A percentile compares a stretch with the other conserved stretches of the same genome.
Conservation (phyloP, 106 monocot genomes). For the Dioscorea alata region DNA sequence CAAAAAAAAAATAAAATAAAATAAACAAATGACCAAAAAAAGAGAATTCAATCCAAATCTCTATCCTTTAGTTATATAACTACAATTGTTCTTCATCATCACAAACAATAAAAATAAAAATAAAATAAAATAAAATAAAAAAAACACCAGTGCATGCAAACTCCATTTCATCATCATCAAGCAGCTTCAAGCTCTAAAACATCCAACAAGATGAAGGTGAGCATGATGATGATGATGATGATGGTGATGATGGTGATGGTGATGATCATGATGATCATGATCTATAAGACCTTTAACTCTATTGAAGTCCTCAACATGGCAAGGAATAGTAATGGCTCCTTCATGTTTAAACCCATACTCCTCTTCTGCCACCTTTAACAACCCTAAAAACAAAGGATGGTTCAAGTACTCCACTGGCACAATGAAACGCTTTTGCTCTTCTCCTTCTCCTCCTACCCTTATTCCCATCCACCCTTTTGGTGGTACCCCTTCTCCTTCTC, state of each 20-base stretch:
- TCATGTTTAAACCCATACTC: constrained; percentile 46
- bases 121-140: too few species aligned
- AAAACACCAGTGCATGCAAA: too few species aligned
- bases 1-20: too few species aligned
- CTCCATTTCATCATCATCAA: too few species aligned
- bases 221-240: not conserved
- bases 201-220: constrained; percentile 4
- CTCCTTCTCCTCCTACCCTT: constrained; percentile 38
- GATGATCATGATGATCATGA: not conserved
- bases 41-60: too few species aligned
- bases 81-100: too few species aligned
- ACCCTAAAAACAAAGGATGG: constrained; percentile 41
- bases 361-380: constrained; percentile 55
- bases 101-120: too few species aligned
- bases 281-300: constrained; percentile 13
- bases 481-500: not conserved
- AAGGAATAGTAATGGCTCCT: constrained; percentile 34
- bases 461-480: constrained; percentile 49
- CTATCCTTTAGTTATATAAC: too few species aligned
- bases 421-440: constrained; percentile 39
- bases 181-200: constrained; percentile 9
- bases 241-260: not conserved
- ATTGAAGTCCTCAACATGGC: constrained; percentile 15
- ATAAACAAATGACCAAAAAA: too few species aligned
- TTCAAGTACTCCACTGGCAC: constrained; percentile 55